Evolutionary conservation across 129 eudicot species (phyloP).

Genomic region (Silybum marianum): DNA sequence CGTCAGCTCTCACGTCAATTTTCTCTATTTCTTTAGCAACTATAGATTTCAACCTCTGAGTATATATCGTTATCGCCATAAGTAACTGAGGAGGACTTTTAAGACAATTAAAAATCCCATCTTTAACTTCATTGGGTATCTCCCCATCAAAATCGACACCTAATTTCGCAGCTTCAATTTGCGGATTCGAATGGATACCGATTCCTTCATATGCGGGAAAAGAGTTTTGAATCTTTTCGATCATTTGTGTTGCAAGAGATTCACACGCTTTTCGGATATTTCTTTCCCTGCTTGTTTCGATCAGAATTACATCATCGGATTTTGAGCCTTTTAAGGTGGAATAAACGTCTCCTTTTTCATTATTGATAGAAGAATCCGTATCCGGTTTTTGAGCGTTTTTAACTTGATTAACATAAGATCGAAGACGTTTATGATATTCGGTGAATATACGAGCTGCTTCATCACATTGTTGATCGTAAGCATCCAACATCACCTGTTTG

Average conservation of each 20-base stretch:
- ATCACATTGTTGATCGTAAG: slow-evolving; percentile 93
- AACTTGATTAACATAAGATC: slow-evolving; percentile 78
- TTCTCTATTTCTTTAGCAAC: slow-evolving; percentile 83
- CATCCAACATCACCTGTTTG: slow-evolving; percentile 95
- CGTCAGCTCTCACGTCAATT: slow-evolving; percentile 95
- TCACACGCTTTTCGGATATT: slow-evolving; percentile 87
- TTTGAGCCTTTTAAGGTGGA: slow-evolving; percentile 82
- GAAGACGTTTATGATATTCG: slow-evolving; percentile 89
- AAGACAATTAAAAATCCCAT: slow-evolving; percentile 58
- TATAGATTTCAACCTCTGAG: slow-evolving; percentile 64
- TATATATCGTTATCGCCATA: slow-evolving; percentile 72
- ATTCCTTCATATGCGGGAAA: slow-evolving; percentile 98
- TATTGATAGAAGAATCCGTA: slow-evolving; percentile 47
- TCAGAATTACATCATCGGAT: slow-evolving; percentile 75
- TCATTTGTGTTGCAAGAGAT: slow-evolving; percentile 60
- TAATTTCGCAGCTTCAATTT: slow-evolving; percentile 70
- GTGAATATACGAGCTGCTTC: slow-evolving; percentile 94
- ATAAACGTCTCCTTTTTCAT: slow-evolving; percentile 65
- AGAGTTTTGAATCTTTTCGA: slow-evolving; percentile 75
- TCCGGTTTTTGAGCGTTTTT: slow-evolving; percentile 68
- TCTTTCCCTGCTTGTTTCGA: slow-evolving; percentile 78
- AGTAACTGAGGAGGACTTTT: slow-evolving; percentile 77
- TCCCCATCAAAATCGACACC: slow-evolving; percentile 79
- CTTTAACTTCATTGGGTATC: slow-evolving; percentile 70
- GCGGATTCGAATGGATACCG: slow-evolving; percentile 80